Evolutionary conservation across 2,329 filamentous ascomycete genomes (phyloP).

Genomic region (Fusarium proliferatum): DNA sequence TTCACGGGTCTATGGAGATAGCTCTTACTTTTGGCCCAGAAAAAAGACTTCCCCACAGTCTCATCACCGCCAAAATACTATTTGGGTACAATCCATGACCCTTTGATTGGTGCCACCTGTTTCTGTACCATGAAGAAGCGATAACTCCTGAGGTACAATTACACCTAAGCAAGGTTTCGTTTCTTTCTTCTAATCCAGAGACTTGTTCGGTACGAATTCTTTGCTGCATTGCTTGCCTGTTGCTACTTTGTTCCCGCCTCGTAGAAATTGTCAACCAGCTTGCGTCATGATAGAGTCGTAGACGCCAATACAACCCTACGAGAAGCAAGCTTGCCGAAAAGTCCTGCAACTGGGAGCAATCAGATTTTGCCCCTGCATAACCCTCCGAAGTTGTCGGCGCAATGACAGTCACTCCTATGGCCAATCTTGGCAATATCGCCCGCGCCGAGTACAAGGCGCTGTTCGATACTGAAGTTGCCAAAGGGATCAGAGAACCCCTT

Average conservation of each 20-base stretch:
- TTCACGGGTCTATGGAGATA: neutral
- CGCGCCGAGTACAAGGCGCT: constrained; percentile 49
- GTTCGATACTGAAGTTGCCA: constrained; percentile 52
- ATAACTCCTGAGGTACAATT: neutral
- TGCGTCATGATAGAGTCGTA: constrained; percentile 28
- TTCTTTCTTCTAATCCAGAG: neutral
- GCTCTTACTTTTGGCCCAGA: neutral
- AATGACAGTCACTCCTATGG: constrained; percentile 15
- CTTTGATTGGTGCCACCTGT: constrained; percentile 14
- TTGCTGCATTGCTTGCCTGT: neutral
- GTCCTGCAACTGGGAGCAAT: neutral
- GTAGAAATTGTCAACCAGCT: neutral
- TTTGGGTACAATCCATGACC: constrained; percentile 26
- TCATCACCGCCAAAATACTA: constrained; percentile 6
- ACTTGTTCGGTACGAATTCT: neutral
- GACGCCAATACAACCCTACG: constrained; percentile 21
- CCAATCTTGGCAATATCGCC: constrained; percentile 43
- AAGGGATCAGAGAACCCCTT: constrained; percentile 59
- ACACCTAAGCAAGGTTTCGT: neutral
- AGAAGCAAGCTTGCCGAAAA: neutral
- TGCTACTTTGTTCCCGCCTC: constrained; percentile 1
- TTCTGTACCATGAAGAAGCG: neutral
- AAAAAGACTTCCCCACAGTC: constrained; percentile 24
- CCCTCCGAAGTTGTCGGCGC: neutral
- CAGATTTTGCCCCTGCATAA: neutral